Percentiles rank a stretch among this genome's conserved stretches.
phyloP scores from a whole-genome alignment of 2,329 filamentous ascomycete species.

The Fusarium verticillioides region DNA sequence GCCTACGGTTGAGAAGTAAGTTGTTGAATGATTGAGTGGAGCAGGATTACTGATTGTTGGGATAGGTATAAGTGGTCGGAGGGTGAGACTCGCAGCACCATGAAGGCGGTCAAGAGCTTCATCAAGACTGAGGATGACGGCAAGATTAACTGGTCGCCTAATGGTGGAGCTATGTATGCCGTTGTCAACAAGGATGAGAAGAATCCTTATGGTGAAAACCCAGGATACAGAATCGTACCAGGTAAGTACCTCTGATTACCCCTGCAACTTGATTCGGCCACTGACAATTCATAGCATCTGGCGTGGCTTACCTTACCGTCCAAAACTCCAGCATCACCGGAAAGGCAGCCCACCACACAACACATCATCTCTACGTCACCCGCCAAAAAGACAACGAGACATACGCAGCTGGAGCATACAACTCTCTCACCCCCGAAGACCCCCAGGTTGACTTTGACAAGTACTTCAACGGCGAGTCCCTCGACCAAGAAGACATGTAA shows the following conservation, averaged over 20 bases:
- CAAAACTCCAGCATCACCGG: not conserved
- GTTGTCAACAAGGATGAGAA: not conserved
- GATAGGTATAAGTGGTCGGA: conserved; percentile 4
- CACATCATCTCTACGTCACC: conserved; percentile 3
- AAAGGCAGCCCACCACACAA: not conserved
- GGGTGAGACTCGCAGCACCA: not conserved
- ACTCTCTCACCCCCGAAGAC: not conserved
- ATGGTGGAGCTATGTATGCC: not conserved
- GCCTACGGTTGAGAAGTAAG: not conserved
- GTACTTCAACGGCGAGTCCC: conserved; percentile 1
- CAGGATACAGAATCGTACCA: conserved; percentile 1
- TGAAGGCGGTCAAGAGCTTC: conserved; percentile 10
- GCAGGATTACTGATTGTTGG: fast-evolving
- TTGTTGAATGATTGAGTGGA: fast-evolving
- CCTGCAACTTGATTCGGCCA: fast-evolving
- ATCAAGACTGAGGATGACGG: conserved; percentile 1
- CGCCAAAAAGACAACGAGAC: not conserved
- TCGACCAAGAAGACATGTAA: not conserved
- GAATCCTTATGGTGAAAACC: not conserved
- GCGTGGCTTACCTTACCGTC: not conserved
- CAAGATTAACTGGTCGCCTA: conserved; percentile 1
- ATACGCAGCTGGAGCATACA: not conserved
- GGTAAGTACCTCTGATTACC: fast-evolving
- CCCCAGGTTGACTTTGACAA: conserved; percentile 6
- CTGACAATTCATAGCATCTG: not conserved